Conservation (phyloP, 495 filamentous ascomycete genomes). For the Cladorrhinum samala region DNA sequence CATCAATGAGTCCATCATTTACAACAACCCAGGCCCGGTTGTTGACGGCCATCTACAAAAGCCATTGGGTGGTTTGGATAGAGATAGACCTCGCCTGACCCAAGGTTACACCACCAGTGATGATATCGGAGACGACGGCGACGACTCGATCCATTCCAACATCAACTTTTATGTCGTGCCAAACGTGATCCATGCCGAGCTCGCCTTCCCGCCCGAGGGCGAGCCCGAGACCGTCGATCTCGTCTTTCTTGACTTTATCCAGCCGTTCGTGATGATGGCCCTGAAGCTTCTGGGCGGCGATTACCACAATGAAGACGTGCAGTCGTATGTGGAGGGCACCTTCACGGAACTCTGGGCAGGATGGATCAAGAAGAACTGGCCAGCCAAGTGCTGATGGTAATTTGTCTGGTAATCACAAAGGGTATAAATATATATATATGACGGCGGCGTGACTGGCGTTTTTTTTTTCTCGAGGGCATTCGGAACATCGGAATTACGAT, state of each 20-base stretch:
- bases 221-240: constrained; percentile 72
- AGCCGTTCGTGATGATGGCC: constrained; percentile 69
- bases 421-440: background rate
- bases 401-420: too few species aligned
- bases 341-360: constrained; percentile 68
- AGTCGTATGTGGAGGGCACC: constrained; percentile 58
- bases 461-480: background rate
- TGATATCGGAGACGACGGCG: constrained; percentile 77
- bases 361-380: constrained; percentile 81
- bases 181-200: constrained; percentile 68
- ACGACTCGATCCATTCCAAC: constrained; percentile 77
- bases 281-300: constrained; percentile 59
- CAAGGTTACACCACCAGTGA: constrained; percentile 88
- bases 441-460: background rate
- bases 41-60: constrained; percentile 17
- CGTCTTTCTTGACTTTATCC: constrained; percentile 86
- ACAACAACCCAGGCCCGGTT: constrained; percentile 2
- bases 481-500: background rate
- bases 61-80: constrained; percentile 15
- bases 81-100: constrained; percentile 39
- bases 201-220: constrained; percentile 44
- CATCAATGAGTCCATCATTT: constrained; percentile 22
- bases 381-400: constrained; percentile 35
- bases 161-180: constrained; percentile 73
- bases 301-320: constrained; percentile 54